Evolutionary conservation across 1,284 basidiomycete genomes (phyloP).

Genomic region (Rhodotorula sp.): DNA sequence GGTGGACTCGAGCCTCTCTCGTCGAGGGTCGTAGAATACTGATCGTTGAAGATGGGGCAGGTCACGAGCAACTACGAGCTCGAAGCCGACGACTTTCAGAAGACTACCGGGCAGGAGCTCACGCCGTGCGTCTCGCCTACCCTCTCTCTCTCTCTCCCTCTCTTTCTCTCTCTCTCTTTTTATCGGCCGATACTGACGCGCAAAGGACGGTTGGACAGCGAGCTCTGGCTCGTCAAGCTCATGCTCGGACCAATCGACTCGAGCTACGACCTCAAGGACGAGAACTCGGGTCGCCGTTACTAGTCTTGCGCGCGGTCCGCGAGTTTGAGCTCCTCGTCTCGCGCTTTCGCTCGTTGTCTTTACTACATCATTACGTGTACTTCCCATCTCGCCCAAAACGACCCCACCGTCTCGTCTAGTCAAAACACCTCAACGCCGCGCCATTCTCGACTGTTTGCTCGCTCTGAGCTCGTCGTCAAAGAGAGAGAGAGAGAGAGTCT

Average conservation of each 20-base stretch:
- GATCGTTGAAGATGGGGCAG: background rate
- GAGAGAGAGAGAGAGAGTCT: no score
- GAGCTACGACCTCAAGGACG: conserved; percentile 12
- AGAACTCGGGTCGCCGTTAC: background rate
- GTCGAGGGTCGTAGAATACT: background rate
- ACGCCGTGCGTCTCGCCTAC: conserved; percentile 3
- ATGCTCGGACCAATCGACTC: conserved; percentile 6
- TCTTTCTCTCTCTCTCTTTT: background rate
- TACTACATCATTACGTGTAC: no score
- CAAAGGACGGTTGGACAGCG: background rate
- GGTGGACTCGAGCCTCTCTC: no score
- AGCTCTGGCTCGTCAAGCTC: conserved; percentile 19
- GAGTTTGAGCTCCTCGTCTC: no score
- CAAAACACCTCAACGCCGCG: no score
- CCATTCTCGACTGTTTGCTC: no score
- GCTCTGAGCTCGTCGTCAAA: no score
- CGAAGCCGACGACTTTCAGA: conserved; percentile 15
- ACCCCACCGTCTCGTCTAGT: no score
- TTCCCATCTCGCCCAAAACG: no score
- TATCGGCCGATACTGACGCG: no score
- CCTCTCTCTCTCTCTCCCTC: background rate
- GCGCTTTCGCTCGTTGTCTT: no score
- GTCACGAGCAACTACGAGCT: background rate
- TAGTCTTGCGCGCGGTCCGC: no score
- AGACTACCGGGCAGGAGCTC: conserved; percentile 4